Conservation (phyloP, 2,329 filamentous ascomycete species). For the Fusarium sp. region DNA sequence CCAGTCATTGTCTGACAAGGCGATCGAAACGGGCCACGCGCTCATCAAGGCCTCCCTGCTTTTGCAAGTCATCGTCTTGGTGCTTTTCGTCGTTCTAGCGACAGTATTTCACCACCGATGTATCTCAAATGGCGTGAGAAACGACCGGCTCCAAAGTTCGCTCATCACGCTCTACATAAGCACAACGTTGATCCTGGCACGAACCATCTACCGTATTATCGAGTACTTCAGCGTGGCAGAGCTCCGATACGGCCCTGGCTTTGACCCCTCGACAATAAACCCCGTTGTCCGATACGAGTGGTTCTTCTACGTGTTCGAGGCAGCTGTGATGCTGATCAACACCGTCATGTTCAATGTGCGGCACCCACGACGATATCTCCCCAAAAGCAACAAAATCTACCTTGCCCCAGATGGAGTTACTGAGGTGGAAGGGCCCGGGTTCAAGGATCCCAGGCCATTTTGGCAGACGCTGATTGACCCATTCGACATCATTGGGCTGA, state of each 20-base stretch:
- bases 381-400: constrained; percentile 61
- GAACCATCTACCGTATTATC: constrained; percentile 69
- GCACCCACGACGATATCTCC: constrained; percentile 64
- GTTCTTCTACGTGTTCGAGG: constrained; percentile 71
- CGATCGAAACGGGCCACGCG: constrained; percentile 56
- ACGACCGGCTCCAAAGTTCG: constrained; percentile 48
- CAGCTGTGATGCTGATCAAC: constrained; percentile 64
- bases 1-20: constrained; percentile 50
- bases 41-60: constrained; percentile 64
- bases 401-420: constrained; percentile 62
- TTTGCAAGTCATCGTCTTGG: constrained; percentile 66
- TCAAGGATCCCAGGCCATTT: constrained; percentile 60
- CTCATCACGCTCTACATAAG: constrained; percentile 65
- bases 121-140: constrained; percentile 49
- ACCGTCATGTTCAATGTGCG: constrained; percentile 61
- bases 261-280: constrained; percentile 53
- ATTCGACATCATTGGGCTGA: constrained; percentile 53
- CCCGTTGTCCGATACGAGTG: constrained; percentile 67
- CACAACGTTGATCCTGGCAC: constrained; percentile 60
- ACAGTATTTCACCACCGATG: constrained; percentile 62
- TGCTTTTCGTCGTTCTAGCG: constrained; percentile 62
- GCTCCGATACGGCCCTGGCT: constrained; percentile 51
- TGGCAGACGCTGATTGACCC: constrained; percentile 56
- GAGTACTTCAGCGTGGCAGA: constrained; percentile 67
- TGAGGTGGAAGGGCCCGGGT: constrained; percentile 62